Evolutionary conservation across 2,329 filamentous ascomycete genomes (phyloP), one percentile per base, ranked within the genome.

Genomic region (Pyrenophora seminiperda): DNA sequence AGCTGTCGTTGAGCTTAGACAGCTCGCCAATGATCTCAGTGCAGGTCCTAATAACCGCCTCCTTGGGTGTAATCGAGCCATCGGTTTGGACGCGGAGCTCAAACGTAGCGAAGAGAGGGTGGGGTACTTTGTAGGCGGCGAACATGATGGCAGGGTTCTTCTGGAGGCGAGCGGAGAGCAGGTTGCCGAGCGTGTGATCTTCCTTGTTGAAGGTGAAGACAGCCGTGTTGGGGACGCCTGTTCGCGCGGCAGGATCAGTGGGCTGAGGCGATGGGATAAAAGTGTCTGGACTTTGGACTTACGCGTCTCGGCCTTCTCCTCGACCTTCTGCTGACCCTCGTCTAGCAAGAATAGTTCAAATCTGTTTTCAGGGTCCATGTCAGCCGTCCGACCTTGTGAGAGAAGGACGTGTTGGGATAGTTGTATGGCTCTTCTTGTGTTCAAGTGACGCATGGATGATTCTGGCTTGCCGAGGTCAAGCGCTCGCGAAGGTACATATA

Each of bases 131-230:
- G 81, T 99, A 99, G 10, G 89, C 94, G 52, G 92, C 87, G 81
- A 97, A 96, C 64, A 88, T 79, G 63, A 99, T 89, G 71, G 95
- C 87, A 14, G 85, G 83, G 66, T 90, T 88, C 72, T 89, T 86
- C 77, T 94, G 86, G 49, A 99, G 87, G 66, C 93, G 90, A 67
- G 90, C 87, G 39, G 88, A 84, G 48, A 99, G 82, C 47, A 99
- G 82, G 74, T 99, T 97, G 64, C 88, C 94, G 19, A 99, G 83
- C 1, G 93, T 97, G 76, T 97, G 93, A 66, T 99, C 94, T 74
- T 99, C 94, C 75, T 97, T 97, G 76, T 91, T 90, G 76, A 99
- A 86, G 51, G 90, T 86, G 78, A 99, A 99, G 75, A 97, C 89
- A 7, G 91, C 89, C n/a, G 90, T 91, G 72, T 96, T 96, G 17